Evolutionary conservation across 2,329 filamentous ascomycete species (phyloP).

Genomic region (Microdochium bolleyi): DNA sequence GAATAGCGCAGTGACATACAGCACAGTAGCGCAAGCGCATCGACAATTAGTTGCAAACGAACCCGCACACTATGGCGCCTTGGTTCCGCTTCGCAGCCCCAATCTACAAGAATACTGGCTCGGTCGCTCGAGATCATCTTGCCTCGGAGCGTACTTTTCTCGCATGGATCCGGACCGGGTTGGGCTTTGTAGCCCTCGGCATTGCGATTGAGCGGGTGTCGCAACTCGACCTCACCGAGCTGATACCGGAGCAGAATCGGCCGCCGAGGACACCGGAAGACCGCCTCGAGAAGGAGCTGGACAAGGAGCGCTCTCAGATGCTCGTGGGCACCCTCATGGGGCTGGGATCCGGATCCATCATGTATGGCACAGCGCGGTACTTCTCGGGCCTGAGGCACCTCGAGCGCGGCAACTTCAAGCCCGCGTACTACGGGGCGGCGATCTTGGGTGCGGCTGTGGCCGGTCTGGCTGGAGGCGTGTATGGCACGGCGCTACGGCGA

Average conservation of each 20-base stretch:
- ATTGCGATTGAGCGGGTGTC: conserved; percentile 38
- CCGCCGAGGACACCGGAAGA: conserved; percentile 5
- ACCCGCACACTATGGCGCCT: not conserved
- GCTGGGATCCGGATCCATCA: conserved; percentile 34
- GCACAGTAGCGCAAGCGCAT: too few species aligned
- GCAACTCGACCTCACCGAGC: conserved; percentile 28
- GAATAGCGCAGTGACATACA: too few species aligned
- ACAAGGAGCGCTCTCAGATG: conserved; percentile 22
- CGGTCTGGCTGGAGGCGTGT: conserved; percentile 19
- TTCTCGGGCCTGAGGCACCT: conserved; percentile 32
- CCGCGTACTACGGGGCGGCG: conserved; percentile 20
- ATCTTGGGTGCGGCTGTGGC: conserved; percentile 18
- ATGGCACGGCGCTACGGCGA: conserved; percentile 13
- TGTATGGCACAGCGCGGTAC: conserved; percentile 37
- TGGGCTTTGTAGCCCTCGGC: conserved; percentile 42
- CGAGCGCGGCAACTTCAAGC: conserved; percentile 32
- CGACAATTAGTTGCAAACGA: not conserved
- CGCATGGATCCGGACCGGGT: conserved; percentile 41
- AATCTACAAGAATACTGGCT: conserved; percentile 34
- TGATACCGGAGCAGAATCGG: conserved; percentile 14
- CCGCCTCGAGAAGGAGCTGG: conserved; percentile 9
- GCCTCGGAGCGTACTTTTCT: conserved; percentile 45
- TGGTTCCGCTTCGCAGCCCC: conserved; percentile 12
- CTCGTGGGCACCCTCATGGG: conserved; percentile 32
- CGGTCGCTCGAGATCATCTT: conserved; percentile 41